Evolutionary conservation across 352 stramenopile species (phyloP).

Genomic region (Nothophytophthora sp.): DNA sequence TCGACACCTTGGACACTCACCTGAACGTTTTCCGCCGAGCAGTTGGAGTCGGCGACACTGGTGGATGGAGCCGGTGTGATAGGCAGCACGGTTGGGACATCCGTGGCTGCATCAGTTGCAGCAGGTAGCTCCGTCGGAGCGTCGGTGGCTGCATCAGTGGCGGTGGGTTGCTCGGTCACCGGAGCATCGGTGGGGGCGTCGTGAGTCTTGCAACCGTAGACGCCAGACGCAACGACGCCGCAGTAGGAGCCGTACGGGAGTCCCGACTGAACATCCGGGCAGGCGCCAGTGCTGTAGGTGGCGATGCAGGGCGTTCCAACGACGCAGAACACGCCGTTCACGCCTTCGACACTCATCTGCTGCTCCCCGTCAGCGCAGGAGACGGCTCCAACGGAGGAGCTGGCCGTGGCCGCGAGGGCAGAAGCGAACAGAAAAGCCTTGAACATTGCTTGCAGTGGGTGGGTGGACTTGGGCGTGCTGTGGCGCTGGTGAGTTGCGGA

Average conservation of each 20-base stretch:
- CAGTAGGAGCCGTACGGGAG: slow-evolving; percentile 38
- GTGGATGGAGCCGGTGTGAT: too few relatives aligned
- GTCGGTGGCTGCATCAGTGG: too few relatives aligned
- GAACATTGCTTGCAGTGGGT: slow-evolving; percentile 18
- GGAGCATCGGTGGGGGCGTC: too few relatives aligned
- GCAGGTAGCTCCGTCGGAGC: too few relatives aligned
- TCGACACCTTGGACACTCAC: slow-evolving; percentile 48
- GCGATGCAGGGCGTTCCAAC: too few relatives aligned
- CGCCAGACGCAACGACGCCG: slow-evolving; percentile 28
- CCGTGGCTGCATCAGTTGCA: too few relatives aligned
- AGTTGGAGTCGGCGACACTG: too few relatives aligned
- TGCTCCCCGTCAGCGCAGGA: slow-evolving; percentile 17
- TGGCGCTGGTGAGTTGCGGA: slow-evolving; percentile 17
- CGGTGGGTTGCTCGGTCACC: too few relatives aligned
- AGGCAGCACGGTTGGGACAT: too few relatives aligned
- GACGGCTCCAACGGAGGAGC: slow-evolving; percentile 8
- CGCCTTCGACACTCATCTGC: slow-evolving; percentile 37
- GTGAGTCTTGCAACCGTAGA: slow-evolving; percentile 36
- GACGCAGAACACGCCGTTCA: slow-evolving; percentile 35
- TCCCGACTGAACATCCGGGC: slow-evolving; percentile 19
- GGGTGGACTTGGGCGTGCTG: background rate
- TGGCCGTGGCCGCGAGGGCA: slow-evolving; percentile 13
- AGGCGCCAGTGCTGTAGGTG: slow-evolving; percentile 22
- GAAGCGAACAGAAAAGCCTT: slow-evolving; percentile 33
- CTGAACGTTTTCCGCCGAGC: too few relatives aligned